phyloP scores from a whole-genome alignment of 306 rosid genomes.

The Pterocarpus macrocarpus region DNA sequence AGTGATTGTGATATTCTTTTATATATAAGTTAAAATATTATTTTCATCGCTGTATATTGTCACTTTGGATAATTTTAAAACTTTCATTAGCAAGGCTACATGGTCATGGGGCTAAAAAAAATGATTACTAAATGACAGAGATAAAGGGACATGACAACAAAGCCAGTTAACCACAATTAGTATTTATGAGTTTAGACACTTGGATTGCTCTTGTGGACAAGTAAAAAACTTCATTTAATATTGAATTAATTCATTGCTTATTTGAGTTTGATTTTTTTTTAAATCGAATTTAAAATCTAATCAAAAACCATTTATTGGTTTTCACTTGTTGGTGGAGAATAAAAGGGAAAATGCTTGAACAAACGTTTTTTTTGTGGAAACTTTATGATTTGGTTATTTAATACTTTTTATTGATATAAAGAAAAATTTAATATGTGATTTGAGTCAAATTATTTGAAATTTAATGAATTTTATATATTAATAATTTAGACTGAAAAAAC shows the following conservation, averaged over 20 bases:
- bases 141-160: not conserved
- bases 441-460: too few species aligned
- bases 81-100: not conserved
- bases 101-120: not conserved
- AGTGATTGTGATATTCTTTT: not conserved
- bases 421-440: too few species aligned
- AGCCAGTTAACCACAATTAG: not conserved
- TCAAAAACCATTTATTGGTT: too few species aligned
- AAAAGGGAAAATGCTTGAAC: too few species aligned
- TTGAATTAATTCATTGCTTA: not conserved
- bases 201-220: slow-evolving; percentile 1
- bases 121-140: not conserved
- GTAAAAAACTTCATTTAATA: not conserved
- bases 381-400: too few species aligned
- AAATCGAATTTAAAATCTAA: not conserved
- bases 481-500: too few species aligned
- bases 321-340: too few species aligned
- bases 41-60: not conserved
- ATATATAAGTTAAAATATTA: not conserved
- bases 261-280: not conserved
- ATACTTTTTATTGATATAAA: too few species aligned
- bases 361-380: too few species aligned
- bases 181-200: not conserved
- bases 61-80: not conserved
- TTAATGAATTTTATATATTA: too few species aligned